Percentiles rank a stretch among this genome's conserved stretches.
Conservation (phyloP, 129 eudicot genomes). For the Saposhnikovia divaricata region DNA sequence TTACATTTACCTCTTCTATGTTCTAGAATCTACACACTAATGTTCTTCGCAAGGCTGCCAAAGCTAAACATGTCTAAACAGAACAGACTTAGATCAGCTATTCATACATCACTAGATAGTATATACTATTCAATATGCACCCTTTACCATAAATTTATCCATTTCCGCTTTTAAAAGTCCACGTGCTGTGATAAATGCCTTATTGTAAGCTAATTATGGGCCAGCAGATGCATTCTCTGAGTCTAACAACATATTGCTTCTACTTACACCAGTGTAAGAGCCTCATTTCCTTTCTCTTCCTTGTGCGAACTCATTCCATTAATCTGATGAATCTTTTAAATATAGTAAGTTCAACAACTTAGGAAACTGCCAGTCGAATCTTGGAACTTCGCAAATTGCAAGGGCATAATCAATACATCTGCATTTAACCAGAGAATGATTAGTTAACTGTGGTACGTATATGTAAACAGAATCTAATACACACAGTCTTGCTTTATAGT, state of each 20-base stretch:
- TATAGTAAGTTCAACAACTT: constrained; percentile 22
- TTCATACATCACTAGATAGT: neutral
- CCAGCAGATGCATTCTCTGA: neutral
- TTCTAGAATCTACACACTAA: neutral
- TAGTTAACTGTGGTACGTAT: constrained; percentile 8
- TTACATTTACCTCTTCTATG: neutral
- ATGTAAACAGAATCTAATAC: neutral
- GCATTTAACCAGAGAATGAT: constrained; percentile 22
- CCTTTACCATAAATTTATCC: neutral
- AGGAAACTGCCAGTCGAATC: constrained; percentile 44
- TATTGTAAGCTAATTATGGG: neutral
- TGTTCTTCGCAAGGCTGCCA: neutral
- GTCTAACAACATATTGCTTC: neutral
- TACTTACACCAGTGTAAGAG: neutral
- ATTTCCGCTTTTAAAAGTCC: neutral
- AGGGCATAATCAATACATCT: constrained; percentile 74
- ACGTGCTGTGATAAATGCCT: neutral
- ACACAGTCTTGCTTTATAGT: neutral
- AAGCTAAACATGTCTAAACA: neutral
- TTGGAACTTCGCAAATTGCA: constrained; percentile 50
- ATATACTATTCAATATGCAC: neutral
- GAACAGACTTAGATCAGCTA: neutral
- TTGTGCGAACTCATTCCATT: neutral
- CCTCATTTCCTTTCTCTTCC: neutral
- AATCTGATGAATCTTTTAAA: neutral